Evolutionary conservation across 179 eudicot species (phyloP), one percentile per base, ranked within the genome.

Genomic region (Spergularia azorica): DNA sequence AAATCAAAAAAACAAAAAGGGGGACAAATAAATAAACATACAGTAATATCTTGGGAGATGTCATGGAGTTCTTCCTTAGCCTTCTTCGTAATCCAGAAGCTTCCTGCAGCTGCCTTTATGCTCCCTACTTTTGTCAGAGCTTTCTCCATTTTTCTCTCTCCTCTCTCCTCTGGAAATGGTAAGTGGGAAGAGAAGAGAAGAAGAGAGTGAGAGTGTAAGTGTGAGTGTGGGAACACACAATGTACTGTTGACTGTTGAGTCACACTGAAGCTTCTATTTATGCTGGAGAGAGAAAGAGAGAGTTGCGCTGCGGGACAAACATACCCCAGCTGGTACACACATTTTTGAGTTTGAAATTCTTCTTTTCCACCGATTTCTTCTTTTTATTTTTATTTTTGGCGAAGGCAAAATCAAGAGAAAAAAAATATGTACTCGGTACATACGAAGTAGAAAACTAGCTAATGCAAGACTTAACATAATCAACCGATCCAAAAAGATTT

Each of bases 71-170:
- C 98, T 78, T 94, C 88, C 52, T 94, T 94, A 75, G 95, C 97
- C 74, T 90, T 92, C 83, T 92, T 88, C 43, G 98, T 84, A 54
- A 89, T 87, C 97, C 97, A 94, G 61, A 88, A 88, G 76, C 92
- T 83, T 66, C 95, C 92, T 10, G 89, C 82, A 0, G 82, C 84
- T 0, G 82, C 79, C 84, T 93, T 94, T 2, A 91, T 84, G 89
- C 95, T 91, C 21, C 94, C 95, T 62, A 91, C 89, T 79, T 91
- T 90, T 26, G 88, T 80, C 83, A 93, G 63, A 0, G 91, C 90
- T 77, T 86, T 93, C 89, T 92, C 98, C 97, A 94, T 93, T 68
- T 51, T 26, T 26, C 57, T 50, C 15, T 54, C 61, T 56, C 79
- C 76, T 71, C 74, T 74, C 65, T 55, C 32, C 32, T 26, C 32